phyloP scores from a whole-genome alignment of 495 filamentous ascomycete genomes.

The Parachaetomium inaequale region DNA sequence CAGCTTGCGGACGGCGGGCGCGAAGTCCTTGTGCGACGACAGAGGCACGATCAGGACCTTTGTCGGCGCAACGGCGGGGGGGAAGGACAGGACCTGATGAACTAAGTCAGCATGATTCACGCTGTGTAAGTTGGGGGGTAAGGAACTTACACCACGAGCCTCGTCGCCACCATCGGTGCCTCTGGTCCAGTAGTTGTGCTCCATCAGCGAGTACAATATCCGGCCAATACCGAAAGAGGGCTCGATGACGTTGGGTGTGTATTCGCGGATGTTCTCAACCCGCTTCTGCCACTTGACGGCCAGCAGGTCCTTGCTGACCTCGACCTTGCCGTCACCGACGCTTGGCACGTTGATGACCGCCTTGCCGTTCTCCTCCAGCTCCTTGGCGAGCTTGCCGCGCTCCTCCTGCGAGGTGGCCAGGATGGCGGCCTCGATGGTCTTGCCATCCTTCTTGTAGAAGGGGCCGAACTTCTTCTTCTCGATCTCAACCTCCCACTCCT shows the following conservation, averaged over 20 bases:
- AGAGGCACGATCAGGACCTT: constrained; percentile 75
- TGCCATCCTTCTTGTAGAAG: constrained; percentile 75
- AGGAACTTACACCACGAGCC: constrained; percentile 58
- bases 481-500: constrained; percentile 72
- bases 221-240: constrained; percentile 82
- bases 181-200: constrained; percentile 76
- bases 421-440: constrained; percentile 66
- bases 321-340: constrained; percentile 51
- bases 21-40: constrained; percentile 59
- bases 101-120: constrained; percentile 20
- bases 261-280: constrained; percentile 67
- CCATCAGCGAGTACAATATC: constrained; percentile 72
- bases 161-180: constrained; percentile 62
- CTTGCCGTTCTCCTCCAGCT: constrained; percentile 63
- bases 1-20: constrained; percentile 53
- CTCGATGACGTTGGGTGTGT: constrained; percentile 81
- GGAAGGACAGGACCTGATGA: constrained; percentile 66
- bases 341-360: constrained; percentile 63
- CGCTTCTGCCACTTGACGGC: constrained; percentile 67
- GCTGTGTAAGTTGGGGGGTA: neutral
- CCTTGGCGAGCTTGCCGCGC: constrained; percentile 63
- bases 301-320: constrained; percentile 67
- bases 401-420: constrained; percentile 64
- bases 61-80: constrained; percentile 65
- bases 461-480: constrained; percentile 83